Evolutionary conservation across 805 yeast genomes (phyloP).

Genomic region (Teunomyces aglyptinius): DNA sequence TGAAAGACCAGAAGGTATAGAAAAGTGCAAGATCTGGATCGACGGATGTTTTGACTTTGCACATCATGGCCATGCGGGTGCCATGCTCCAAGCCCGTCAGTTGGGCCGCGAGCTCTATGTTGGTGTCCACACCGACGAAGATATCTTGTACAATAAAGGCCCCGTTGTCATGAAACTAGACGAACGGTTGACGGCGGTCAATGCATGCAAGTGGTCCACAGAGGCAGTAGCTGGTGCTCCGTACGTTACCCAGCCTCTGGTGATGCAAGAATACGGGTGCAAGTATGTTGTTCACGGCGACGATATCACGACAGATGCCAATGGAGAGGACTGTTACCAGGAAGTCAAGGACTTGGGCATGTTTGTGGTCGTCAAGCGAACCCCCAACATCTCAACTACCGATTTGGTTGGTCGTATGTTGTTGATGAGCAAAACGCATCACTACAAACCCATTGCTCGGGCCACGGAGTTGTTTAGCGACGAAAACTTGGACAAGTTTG

Average conservation of each 20-base stretch:
- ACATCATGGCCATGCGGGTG: conserved; percentile 97
- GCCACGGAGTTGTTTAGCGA: conserved; percentile 11
- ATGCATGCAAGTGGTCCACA: conserved; percentile 88
- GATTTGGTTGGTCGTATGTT: conserved; percentile 91
- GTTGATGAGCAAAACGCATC: conserved; percentile 57
- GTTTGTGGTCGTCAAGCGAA: conserved; percentile 87
- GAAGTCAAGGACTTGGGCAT: conserved; percentile 80
- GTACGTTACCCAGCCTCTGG: conserved; percentile 83
- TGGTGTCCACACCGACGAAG: conserved; percentile 93
- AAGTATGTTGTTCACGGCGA: conserved; percentile 97
- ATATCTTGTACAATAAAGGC: conserved; percentile 79
- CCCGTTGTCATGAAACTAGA: conserved; percentile 85
- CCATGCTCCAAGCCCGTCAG: conserved; percentile 88
- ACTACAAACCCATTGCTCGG: conserved; percentile 34
- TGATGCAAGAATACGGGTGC: conserved; percentile 74
- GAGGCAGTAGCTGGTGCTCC: conserved; percentile 76
- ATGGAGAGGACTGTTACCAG: conserved; percentile 91
- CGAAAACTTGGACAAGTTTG: conserved; percentile 37
- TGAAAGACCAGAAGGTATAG: conserved; percentile 43
- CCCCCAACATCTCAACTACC: conserved; percentile 92
- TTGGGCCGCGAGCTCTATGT: conserved; percentile 73
- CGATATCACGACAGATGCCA: conserved; percentile 94
- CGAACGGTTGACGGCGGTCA: conserved; percentile 82
- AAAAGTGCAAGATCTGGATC: conserved; percentile 71
- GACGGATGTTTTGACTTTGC: conserved; percentile 98